Evolutionary conservation across 1,284 basidiomycete genomes (phyloP).

Genomic region (Ustilago tritici): DNA sequence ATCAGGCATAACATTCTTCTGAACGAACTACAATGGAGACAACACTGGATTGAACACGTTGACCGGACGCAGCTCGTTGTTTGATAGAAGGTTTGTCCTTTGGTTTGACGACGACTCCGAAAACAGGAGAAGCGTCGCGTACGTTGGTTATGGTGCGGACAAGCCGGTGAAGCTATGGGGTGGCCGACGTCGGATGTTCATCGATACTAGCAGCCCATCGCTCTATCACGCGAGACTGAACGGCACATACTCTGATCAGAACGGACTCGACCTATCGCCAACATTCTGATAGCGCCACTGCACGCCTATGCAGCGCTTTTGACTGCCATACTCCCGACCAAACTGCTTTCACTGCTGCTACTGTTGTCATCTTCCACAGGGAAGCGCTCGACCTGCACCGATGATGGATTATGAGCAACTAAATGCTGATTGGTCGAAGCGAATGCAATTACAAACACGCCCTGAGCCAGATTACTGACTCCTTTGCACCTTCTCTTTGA

Average conservation of each 20-base stretch:
- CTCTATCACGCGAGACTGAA: no score
- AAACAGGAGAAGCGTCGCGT: no score
- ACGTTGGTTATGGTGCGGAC: no score
- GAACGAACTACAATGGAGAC: no score
- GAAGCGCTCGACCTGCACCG: background rate
- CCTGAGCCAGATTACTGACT: slow-evolving; percentile 13
- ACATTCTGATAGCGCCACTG: background rate
- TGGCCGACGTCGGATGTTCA: no score
- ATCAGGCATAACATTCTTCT: background rate
- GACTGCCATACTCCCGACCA: background rate
- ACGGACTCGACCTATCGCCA: background rate
- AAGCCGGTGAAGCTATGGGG: no score
- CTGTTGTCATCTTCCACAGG: background rate
- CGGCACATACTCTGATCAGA: background rate
- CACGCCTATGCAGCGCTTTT: background rate
- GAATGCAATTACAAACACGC: background rate
- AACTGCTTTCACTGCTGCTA: background rate
- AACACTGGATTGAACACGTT: no score
- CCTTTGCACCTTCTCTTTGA: background rate
- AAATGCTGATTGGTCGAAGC: background rate
- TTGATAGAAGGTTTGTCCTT: no score
- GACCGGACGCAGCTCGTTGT: no score
- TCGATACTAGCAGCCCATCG: no score
- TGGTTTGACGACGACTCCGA: no score
- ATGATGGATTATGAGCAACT: background rate